Evolutionary conservation across 805 yeast genomes (phyloP).

Genomic region (Yarrowia alimentaria): DNA sequence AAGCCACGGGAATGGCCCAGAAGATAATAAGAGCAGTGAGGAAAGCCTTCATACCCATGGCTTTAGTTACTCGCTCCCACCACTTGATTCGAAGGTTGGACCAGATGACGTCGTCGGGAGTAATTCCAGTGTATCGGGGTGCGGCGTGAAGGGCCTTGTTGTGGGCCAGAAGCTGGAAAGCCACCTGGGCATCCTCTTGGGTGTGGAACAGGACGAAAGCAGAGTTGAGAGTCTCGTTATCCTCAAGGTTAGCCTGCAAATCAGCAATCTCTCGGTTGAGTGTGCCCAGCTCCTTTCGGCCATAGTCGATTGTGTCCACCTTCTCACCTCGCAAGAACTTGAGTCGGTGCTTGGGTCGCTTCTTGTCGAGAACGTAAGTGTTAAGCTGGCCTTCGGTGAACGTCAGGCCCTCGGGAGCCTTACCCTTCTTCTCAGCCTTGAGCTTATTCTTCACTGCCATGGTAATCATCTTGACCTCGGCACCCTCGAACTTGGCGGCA

Average conservation of each 20-base stretch:
- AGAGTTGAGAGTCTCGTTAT: conserved; percentile 70
- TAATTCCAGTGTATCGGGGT: conserved; percentile 56
- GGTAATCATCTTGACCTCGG: conserved; percentile 57
- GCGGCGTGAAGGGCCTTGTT: conserved; percentile 46
- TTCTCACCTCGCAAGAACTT: conserved; percentile 73
- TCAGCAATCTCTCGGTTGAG: conserved; percentile 63
- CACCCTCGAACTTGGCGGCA: conserved; percentile 63
- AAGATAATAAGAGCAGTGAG: conserved; percentile 72
- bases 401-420: conserved; percentile 31
- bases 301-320: conserved; percentile 78
- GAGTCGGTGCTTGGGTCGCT: conserved; percentile 80
- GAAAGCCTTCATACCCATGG: conserved; percentile 53
- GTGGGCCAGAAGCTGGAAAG: conserved; percentile 70
- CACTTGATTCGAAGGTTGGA: conserved; percentile 61
- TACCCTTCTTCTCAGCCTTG: conserved; percentile 62
- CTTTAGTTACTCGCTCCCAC: conserved; percentile 56
- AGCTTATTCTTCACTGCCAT: conserved; percentile 61
- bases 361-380: conserved; percentile 61
- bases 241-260: conserved; percentile 54
- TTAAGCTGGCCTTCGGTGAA: conserved; percentile 30
- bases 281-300: conserved; percentile 63
- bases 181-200: conserved; percentile 84
- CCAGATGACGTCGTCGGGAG: conserved; percentile 88
- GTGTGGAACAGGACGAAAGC: conserved; percentile 79
- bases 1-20: conserved; percentile 98